Percentiles rank a stretch among this genome's conserved stretches.
These are phyloP conservation scores for Platanthera guangdongensis DNA, from an alignment of 106 monocot genomes.

Conservation along the genomic window DNA sequence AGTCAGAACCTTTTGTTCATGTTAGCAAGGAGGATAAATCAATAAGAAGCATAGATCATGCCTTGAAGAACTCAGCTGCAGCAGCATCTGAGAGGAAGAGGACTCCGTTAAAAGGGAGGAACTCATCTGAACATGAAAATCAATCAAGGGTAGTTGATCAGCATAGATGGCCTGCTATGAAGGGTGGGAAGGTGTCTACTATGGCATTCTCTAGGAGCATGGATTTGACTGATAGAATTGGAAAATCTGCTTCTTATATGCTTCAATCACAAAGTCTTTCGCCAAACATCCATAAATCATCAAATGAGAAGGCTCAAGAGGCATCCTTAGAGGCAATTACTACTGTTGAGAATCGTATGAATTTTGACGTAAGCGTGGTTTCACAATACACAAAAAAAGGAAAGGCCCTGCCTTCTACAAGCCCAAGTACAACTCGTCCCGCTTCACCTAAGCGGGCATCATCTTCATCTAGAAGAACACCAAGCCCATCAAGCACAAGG, in stretches of 20 bases:
- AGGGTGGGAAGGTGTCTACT: constrained; percentile 28
- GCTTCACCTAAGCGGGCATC: constrained; percentile 32
- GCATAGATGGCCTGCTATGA: constrained; percentile 51
- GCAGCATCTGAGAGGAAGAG: constrained; percentile 39
- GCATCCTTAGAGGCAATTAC: constrained; percentile 18
- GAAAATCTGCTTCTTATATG: constrained; percentile 18
- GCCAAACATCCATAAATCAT: constrained; percentile 24
- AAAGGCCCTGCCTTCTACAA: constrained; percentile 13
- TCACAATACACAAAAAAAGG: constrained; percentile 10
- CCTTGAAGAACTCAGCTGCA: constrained; percentile 24
- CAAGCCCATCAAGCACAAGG: constrained; percentile 27
- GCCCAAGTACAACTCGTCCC: constrained; percentile 25
- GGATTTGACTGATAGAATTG: constrained; percentile 21
- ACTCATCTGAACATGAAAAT: constrained; percentile 60
- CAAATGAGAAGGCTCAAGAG: background rate
- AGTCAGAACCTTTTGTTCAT: constrained; percentile 32
- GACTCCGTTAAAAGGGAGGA: constrained; percentile 55
- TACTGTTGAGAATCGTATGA: constrained; percentile 5
- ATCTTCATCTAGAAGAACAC: constrained; percentile 15
- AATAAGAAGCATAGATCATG: constrained; percentile 16
- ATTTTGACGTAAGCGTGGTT: background rate
- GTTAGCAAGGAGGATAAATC: constrained; percentile 25
- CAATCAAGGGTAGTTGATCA: constrained; percentile 47
- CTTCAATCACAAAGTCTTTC: constrained; percentile 34
- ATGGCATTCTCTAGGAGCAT: constrained; percentile 20